Percentiles rank a stretch among this genome's conserved stretches.
phyloP scores from a whole-genome alignment of 2,329 filamentous ascomycete genomes.

The Trichoderma koningii region DNA sequence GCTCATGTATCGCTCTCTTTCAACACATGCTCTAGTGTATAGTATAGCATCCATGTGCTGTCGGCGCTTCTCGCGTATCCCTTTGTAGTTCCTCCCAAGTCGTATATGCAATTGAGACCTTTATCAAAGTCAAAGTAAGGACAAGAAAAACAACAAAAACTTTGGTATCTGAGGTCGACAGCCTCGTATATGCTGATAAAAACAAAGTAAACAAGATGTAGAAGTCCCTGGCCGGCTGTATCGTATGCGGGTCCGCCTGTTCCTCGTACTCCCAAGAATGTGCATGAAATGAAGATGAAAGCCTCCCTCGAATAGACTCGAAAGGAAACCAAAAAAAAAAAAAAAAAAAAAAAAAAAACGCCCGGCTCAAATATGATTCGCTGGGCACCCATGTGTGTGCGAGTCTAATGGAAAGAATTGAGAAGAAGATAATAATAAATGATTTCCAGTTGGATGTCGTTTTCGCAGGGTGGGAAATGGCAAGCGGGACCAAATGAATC shows the following conservation, averaged over 20 bases:
- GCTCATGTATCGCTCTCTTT: conserved; percentile 1
- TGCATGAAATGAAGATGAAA: background rate
- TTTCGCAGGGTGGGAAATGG: background rate
- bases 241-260: conserved; percentile 2
- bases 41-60: too few species aligned
- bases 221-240: conserved; percentile 10
- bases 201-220: background rate
- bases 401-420: conserved; percentile 9
- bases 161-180: conserved; percentile 19
- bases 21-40: conserved; percentile 14
- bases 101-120: too few species aligned
- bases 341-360: background rate
- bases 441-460: background rate
- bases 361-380: conserved; percentile 7
- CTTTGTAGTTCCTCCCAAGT: too few species aligned
- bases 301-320: background rate
- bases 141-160: background rate
- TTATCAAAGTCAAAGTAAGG: too few species aligned
- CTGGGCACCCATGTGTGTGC: conserved; percentile 14
- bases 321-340: background rate
- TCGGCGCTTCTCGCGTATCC: too few species aligned
- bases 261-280: too few species aligned
- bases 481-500: background rate
- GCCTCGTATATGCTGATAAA: conserved; percentile 16
- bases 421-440: background rate